Evolutionary conservation across 179 eudicot genomes (phyloP).

Genomic region (Amaranthus tricolor): DNA sequence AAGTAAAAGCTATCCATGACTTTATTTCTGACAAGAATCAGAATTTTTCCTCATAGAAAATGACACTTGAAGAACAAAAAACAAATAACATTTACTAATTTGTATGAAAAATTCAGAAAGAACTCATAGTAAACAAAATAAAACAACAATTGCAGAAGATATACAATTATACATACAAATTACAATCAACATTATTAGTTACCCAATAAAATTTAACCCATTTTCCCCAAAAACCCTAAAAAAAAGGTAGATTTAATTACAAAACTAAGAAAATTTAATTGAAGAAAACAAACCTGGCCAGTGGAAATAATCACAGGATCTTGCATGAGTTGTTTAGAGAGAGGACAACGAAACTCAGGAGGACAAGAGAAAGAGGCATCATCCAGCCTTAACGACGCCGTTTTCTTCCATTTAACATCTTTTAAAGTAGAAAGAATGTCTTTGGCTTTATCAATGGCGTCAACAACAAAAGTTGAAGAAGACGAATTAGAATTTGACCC

Average conservation of each 20-base stretch:
- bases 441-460: slow-evolving; percentile 59
- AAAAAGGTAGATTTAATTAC: not conserved
- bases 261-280: not conserved
- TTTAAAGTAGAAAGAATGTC: slow-evolving; percentile 45
- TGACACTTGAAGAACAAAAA: slow-evolving; percentile 9
- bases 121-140: too few species aligned
- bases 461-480: slow-evolving; percentile 29
- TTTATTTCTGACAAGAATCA: slow-evolving; percentile 19
- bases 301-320: slow-evolving; percentile 84
- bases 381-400: slow-evolving; percentile 30
- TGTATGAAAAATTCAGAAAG: not conserved
- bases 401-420: slow-evolving; percentile 38
- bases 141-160: not conserved
- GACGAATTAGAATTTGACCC: slow-evolving; percentile 16
- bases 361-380: slow-evolving; percentile 38
- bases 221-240: not conserved
- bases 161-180: not conserved
- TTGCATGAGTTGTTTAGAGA: slow-evolving; percentile 69
- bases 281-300: slow-evolving; percentile 58
- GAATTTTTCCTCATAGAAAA: slow-evolving; percentile 16
- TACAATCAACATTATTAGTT: not conserved
- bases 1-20: slow-evolving; percentile 16
- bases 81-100: not conserved
- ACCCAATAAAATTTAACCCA: not conserved
- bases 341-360: slow-evolving; percentile 69